Evolutionary conservation across 2,329 filamentous ascomycete species (phyloP), one percentile per base, ranked within the genome.

Genomic region (Neopestalotiopsis clavispora): DNA sequence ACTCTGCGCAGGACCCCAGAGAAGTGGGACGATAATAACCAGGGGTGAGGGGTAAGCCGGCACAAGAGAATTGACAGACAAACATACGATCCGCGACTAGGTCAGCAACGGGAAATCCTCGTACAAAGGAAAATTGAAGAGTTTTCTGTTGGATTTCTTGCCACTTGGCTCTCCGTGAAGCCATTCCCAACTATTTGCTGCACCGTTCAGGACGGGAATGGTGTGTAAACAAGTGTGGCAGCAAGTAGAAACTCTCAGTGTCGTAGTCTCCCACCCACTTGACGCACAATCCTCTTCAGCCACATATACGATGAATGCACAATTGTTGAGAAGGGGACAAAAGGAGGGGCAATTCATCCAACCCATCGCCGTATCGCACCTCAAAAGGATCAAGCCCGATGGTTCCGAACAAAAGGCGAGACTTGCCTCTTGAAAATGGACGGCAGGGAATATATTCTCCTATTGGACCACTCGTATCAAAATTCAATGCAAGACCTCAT

Each of bases 111-210:
- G 20, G 17, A n/a, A 9, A n/a, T 52, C 17, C 5, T n/a, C 9
- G 45, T 17, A 9, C 45, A 52, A 20, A 17, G 14, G 7, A 52
- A 52, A 49, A 52, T 20, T 52, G 17, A 17, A 52, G 17, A 52
- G 45, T 9, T n/a, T 52, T 52, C 45, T 52, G 45, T 52, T 23
- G 45, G 45, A 52, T 23, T 17, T 52, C 45, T 52, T 17, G 45
- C 45, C 45, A 52, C 45, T 52, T 52, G n/a, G 13, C 10, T 28
- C 7, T 4, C 59, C 30, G 32, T 62, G 59, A 62, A 30, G 59
- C 59, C 30, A 62, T 62, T 62, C 59, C 59, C 59, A 62, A 62
- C 59, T 23, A 40, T n/a, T 52, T 40, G 23, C 23, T 59, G 57
- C 17, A 30, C n/a, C n/a, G 4, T 34, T 12, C 30, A 9, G 40